A percentile compares a stretch with the other conserved stretches of the same genome.
Evolutionary conservation across 371 early-diverging fungal genomes (phyloP).

Genomic region (Mucor sp.): DNA sequence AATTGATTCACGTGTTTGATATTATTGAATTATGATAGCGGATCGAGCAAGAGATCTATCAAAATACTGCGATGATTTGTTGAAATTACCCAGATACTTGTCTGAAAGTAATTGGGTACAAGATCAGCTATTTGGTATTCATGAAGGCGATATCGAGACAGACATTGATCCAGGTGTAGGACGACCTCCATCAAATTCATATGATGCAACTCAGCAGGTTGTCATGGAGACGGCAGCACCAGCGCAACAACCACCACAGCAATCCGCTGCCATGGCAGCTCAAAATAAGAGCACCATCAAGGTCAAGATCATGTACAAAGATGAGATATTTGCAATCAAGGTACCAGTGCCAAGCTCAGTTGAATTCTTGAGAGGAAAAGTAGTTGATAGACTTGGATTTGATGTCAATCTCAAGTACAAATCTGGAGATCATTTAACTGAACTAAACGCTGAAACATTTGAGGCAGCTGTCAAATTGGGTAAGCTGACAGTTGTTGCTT

Average conservation of each 20-base stretch:
- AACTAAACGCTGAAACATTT: conserved; percentile 38
- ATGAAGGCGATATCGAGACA: conserved; percentile 70
- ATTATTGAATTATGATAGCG: conserved; percentile 22
- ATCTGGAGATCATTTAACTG: conserved; percentile 30
- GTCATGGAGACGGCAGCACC: not conserved
- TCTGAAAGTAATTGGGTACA: conserved; percentile 55
- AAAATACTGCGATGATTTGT: conserved; percentile 69
- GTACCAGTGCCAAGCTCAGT: conserved; percentile 63
- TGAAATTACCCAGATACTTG: conserved; percentile 64
- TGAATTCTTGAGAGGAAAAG: conserved; percentile 55
- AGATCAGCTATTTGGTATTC: conserved; percentile 65
- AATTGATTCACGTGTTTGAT: conserved; percentile 8
- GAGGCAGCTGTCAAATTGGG: conserved; percentile 39
- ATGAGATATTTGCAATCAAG: conserved; percentile 77
- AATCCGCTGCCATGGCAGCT: conserved; percentile 1
- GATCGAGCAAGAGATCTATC: conserved; percentile 67
- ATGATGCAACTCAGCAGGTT: not conserved
- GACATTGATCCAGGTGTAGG: conserved; percentile 36
- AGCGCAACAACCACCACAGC: conserved; percentile 1
- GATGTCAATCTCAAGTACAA: conserved; percentile 35
- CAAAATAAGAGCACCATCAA: conserved; percentile 43
- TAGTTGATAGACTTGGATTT: conserved; percentile 60
- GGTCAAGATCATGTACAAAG: conserved; percentile 70
- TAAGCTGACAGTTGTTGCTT: conserved; percentile 51
- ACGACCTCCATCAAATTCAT: not conserved